Conservation (phyloP, 495 filamentous ascomycete genomes). For the Aspergillus steynii region DNA sequence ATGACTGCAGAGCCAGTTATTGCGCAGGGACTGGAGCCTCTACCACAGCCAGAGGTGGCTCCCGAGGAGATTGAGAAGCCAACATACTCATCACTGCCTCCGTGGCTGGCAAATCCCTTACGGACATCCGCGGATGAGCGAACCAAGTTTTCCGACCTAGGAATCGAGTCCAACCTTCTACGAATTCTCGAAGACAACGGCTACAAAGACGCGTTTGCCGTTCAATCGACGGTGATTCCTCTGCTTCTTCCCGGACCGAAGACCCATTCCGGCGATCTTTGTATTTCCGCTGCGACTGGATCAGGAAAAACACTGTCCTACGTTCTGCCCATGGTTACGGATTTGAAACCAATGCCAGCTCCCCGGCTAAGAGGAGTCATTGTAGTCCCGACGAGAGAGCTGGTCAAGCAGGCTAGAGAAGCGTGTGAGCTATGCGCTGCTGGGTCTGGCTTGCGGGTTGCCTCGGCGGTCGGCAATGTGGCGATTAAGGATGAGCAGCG, state of each 20-base stretch:
- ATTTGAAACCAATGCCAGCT: constrained; percentile 58
- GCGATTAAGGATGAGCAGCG: constrained; percentile 74
- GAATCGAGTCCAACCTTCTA: constrained; percentile 54
- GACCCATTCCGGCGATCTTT: constrained; percentile 68
- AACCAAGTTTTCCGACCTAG: constrained; percentile 62
- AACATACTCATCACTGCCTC: constrained; percentile 48
- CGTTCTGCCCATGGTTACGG: constrained; percentile 77
- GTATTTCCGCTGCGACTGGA: constrained; percentile 86
- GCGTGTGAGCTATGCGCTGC: constrained; percentile 67
- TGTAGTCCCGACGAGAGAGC: constrained; percentile 85
- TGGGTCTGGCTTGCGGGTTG: constrained; percentile 69
- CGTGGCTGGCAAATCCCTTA: constrained; percentile 76
- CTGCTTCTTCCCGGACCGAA: constrained; percentile 64
- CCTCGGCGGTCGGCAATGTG: constrained; percentile 77
- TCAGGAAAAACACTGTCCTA: constrained; percentile 95
- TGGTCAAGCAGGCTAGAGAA: constrained; percentile 79
- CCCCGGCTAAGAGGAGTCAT: constrained; percentile 73
- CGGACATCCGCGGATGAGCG: constrained; percentile 57
- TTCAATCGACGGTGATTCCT: constrained; percentile 80
- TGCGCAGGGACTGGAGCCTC: constrained; percentile 68
- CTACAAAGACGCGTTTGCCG: constrained; percentile 76
- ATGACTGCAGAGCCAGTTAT: constrained; percentile 40
- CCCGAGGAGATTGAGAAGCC: constrained; percentile 50
- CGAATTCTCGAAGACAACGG: constrained; percentile 63
- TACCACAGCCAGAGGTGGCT: constrained; percentile 72